Base-by-base conservation (phyloP, 345 rosid genomes). In the Crucihimalaya himalaica region DNA sequence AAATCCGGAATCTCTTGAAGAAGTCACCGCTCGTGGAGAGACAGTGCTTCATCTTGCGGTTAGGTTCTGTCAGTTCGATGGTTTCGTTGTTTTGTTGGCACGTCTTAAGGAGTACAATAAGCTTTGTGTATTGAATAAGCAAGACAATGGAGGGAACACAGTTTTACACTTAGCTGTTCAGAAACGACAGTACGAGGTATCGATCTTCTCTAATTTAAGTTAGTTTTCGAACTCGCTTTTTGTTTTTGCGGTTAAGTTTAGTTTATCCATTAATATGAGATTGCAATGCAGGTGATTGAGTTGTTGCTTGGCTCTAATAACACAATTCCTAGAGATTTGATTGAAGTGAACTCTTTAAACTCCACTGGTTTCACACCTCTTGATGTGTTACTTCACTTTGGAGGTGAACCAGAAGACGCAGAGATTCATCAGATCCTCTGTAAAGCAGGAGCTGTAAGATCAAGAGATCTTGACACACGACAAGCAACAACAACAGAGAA, bases 11-110 rank as follows among this genome's bases (percentile, higher is more conserved):
- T 74, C 78, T 9, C 23, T 77, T 42, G 76, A 59, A 67, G 52
- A 68, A 51, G 60, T 74, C 50, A 79, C 78, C 0, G 73, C 63
- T 63, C 67, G 56, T 27, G 70, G 78, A 0, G 83, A 83, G 66
- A 83, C 83, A 2, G 71, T 32, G 48, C 64, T 83, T 68, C 83
- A 83, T 71, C 76, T 81, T 14, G 78, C 81, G 4, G 80, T 81
- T 68, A 79, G 76, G 6, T 78, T 3, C 13, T 31, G 29, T 63
- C 79, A 73, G 81, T 76, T 76, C 9, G 78, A 81, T 31, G 83
- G 61, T 1, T 72, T 82, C 19, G 67, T 37, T 65, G 53, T 29
- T 19, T 60, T 79, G 63, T 45, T 83, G 16, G 78, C 79, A 23
- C 54, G 25, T 79, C 28, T 67, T 7, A 73, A 68, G 69, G 63